Percentiles rank a stretch among this genome's conserved stretches.
These are phyloP conservation scores for Fusarium tuaranense DNA, from an alignment of 2,329 filamentous ascomycete genomes.

Conservation along the genomic window DNA sequence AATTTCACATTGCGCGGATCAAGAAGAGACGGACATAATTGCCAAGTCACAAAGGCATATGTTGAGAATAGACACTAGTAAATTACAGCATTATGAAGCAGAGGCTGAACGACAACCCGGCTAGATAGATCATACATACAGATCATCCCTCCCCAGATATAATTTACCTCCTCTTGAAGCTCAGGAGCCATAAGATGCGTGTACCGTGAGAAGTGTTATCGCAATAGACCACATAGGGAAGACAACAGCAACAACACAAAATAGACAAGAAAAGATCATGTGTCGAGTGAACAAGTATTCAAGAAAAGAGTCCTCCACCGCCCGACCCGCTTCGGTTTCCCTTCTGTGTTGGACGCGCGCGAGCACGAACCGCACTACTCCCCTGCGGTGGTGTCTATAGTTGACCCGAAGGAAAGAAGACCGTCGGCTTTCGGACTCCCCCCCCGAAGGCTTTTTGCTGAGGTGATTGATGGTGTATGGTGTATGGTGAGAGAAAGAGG, in stretches of 20 bases:
- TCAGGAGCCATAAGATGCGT: conserved; percentile 21
- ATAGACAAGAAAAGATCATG: conserved; percentile 19
- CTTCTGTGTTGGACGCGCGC: background rate
- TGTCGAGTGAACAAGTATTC: conserved; percentile 24
- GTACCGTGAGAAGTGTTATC: conserved; percentile 27
- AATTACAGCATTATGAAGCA: conserved; percentile 60
- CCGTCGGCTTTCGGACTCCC: conserved; percentile 28
- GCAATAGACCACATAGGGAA: conserved; percentile 35
- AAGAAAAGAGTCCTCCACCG: conserved; percentile 30
- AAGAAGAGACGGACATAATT: background rate
- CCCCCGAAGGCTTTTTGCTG: conserved; percentile 20
- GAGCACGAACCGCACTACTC: conserved; percentile 8
- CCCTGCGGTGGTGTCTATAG: conserved; percentile 16
- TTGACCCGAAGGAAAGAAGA: conserved; percentile 21
- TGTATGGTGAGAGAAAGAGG: conserved; percentile 15
- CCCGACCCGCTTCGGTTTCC: conserved; percentile 23
- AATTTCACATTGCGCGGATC: background rate
- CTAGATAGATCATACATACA: conserved; percentile 41
- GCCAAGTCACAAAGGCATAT: background rate
- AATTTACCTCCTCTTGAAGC: conserved; percentile 18
- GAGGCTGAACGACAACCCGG: conserved; percentile 51
- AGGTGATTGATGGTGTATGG: conserved; percentile 9
- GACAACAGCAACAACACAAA: conserved; percentile 8
- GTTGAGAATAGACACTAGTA: conserved; percentile 54
- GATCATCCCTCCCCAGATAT: conserved; percentile 31